Conservation (phyloP, 805 yeast species). For the Candida dajiaensis region DNA sequence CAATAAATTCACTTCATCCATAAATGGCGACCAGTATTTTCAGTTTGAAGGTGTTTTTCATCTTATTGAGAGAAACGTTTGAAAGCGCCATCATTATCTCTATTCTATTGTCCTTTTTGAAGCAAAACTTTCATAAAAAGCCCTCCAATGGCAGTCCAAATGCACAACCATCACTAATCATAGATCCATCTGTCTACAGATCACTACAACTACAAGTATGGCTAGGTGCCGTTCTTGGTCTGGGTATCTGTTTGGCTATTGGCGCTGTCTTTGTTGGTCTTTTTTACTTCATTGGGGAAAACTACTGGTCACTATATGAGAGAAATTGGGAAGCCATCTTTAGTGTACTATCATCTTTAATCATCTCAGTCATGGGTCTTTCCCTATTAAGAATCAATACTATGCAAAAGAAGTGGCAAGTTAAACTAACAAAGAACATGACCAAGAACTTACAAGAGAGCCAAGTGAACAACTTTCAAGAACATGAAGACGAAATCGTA, state of each 20-base stretch:
- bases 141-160: background rate
- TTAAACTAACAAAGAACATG: constrained; percentile 64
- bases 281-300: constrained; percentile 78
- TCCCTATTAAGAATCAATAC: constrained; percentile 77
- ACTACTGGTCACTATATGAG: constrained; percentile 83
- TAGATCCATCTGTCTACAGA: constrained; percentile 31
- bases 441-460: constrained; percentile 17
- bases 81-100: constrained; percentile 93
- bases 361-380: constrained; percentile 84
- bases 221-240: constrained; percentile 74
- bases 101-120: constrained; percentile 83
- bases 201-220: constrained; percentile 65
- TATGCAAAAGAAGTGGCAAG: constrained; percentile 78
- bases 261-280: constrained; percentile 67
- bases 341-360: constrained; percentile 68
- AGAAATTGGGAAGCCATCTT: constrained; percentile 87
- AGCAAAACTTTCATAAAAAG: constrained; percentile 65
- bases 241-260: constrained; percentile 60
- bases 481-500: constrained; percentile 13
- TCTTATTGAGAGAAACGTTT: constrained; percentile 86
- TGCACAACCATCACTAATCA: constrained; percentile 14
- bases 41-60: constrained; percentile 63
- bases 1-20: background rate
- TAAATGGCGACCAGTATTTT: constrained; percentile 24
- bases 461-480: constrained; percentile 11